These are phyloP conservation scores for Ceratobasidium sp. DNA, from an alignment of 1,284 basidiomycete genomes.

Conservation along the genomic window DNA sequence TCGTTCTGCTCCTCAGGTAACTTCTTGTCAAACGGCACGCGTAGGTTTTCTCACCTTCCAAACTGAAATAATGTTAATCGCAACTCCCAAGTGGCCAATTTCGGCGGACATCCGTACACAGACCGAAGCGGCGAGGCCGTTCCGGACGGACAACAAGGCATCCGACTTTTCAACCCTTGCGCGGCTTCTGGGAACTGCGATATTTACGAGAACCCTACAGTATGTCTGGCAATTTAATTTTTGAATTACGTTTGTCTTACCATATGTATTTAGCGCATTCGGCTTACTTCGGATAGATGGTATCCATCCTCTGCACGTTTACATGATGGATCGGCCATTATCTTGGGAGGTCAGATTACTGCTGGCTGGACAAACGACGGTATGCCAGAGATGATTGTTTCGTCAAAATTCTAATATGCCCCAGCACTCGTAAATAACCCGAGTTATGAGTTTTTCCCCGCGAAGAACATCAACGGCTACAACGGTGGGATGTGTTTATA, in stretches of 20 bases:
- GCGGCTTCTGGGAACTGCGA: constrained; percentile 56
- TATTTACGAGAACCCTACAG: constrained; percentile 67
- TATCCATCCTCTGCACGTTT: constrained; percentile 75
- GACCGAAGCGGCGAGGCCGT: constrained; percentile 10
- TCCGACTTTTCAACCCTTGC: constrained; percentile 78
- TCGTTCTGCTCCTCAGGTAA: constrained; percentile 17
- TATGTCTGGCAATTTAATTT: neutral
- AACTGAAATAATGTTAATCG: neutral
- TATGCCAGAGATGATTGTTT: constrained; percentile 48
- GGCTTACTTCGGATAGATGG: constrained; percentile 78
- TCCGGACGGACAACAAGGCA: constrained; percentile 68
- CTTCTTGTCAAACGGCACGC: constrained; percentile 16
- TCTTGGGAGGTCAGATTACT: constrained; percentile 77
- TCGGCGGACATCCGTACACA: constrained; percentile 15
- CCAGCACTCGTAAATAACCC: constrained; percentile 66
- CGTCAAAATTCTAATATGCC: neutral
- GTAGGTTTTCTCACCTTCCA: neutral
- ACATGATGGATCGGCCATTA: constrained; percentile 77
- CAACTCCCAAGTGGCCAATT: neutral
- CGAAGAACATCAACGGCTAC: constrained; percentile 69
- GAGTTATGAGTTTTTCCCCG: constrained; percentile 79
- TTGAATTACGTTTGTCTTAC: neutral
- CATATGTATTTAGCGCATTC: constrained; percentile 51
- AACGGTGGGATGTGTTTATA: constrained; percentile 59
- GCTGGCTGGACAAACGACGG: constrained; percentile 83